Base-by-base conservation (phyloP, 1,284 basidiomycete genomes). In the Pulchroboletus neoregius region DNA sequence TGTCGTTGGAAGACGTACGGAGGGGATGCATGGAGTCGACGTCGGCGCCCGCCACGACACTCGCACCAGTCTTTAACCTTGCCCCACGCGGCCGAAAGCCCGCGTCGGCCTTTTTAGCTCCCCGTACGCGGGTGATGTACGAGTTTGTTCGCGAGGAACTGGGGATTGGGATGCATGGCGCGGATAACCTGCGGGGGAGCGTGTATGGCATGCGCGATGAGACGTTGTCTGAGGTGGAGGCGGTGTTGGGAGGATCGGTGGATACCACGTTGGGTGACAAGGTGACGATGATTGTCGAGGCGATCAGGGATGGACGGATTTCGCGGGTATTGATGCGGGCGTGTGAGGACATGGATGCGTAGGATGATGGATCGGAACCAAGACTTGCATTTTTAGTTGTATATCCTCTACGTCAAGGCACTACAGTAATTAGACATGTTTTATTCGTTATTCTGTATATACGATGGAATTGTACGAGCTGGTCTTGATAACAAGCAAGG, bases 261-360 rank as follows among this genome's bases (percentile, higher is more conserved):
- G 80, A 84, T 30, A 71, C 69, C 6, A 82, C 83, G 0, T 68
- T 84, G 40, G 87, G 87, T 0, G 76, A 82, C 57, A 79, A 79
- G 54, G 72, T 87, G 13, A 74, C 82, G 2, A 66, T 79, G 39
- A 87, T 89, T 44, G 79, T 87, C 51, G 84, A 89, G 68, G 78
- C 82, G 13, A 81, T 83, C 52, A 75, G 86, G 22, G 85, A 90
- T 61, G 87, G 87, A 20, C 78, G 83, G 62, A 69, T 90, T 62
- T 79, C 83, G 55, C 63, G 73, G 13, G 69, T 80, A 31, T 71
- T 88, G 41, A 78, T 74, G 6, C 64, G 65, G 26, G 65, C 82
- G 45, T 81, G 85, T 54, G 65, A 58, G 16, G 62, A 49, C 1
- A 22, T 67, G 5, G 50, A 53, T 6, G 46, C 24, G 4, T 40